These are phyloP conservation scores for Dryadomyces sulphureus DNA, from an alignment of 2,329 filamentous ascomycete species.

Conservation along the genomic window DNA sequence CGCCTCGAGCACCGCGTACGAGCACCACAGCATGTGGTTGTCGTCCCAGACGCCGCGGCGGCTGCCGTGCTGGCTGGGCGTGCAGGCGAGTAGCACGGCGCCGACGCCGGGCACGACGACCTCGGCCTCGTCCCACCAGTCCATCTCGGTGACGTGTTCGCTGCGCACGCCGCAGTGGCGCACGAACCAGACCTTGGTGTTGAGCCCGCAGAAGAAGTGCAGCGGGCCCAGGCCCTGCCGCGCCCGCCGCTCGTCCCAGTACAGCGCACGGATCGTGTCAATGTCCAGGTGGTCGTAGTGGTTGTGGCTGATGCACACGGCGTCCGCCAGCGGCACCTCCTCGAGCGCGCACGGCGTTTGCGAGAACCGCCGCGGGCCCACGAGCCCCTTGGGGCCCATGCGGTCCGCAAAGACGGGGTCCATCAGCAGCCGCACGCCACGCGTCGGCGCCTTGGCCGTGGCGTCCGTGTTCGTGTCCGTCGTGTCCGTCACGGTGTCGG, in stretches of 20 bases:
- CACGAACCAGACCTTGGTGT: slow-evolving; percentile 51
- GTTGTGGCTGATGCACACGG: slow-evolving; percentile 37
- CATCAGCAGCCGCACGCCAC: slow-evolving; percentile 30
- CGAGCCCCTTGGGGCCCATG: slow-evolving; percentile 21
- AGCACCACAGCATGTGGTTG: slow-evolving; percentile 51
- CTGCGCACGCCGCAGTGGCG: slow-evolving; percentile 31
- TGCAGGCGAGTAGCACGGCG: slow-evolving; percentile 42
- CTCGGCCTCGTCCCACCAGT: slow-evolving; percentile 56
- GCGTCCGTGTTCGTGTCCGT: too few relatives aligned
- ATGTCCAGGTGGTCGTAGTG: slow-evolving; percentile 41
- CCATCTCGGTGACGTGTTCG: slow-evolving; percentile 50
- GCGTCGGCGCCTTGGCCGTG: neutral
- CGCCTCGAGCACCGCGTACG: slow-evolving; percentile 31
- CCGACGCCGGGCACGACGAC: slow-evolving; percentile 8
- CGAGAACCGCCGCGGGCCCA: slow-evolving; percentile 35
- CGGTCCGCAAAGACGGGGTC: slow-evolving; percentile 37
- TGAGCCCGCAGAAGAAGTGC: slow-evolving; percentile 54
- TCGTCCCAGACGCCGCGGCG: slow-evolving; percentile 43
- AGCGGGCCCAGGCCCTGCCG: neutral
- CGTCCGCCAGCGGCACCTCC: slow-evolving; percentile 34
- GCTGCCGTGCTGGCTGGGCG: slow-evolving; percentile 56
- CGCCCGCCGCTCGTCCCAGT: slow-evolving; percentile 16
- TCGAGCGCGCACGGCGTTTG: slow-evolving; percentile 31
- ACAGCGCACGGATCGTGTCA: slow-evolving; percentile 26
- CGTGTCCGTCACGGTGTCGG: too few relatives aligned